A percentile compares a stretch with the other conserved stretches of the same genome.
Conservation (phyloP, 75 land plant species). For the Sequoiadendron giganteum region DNA sequence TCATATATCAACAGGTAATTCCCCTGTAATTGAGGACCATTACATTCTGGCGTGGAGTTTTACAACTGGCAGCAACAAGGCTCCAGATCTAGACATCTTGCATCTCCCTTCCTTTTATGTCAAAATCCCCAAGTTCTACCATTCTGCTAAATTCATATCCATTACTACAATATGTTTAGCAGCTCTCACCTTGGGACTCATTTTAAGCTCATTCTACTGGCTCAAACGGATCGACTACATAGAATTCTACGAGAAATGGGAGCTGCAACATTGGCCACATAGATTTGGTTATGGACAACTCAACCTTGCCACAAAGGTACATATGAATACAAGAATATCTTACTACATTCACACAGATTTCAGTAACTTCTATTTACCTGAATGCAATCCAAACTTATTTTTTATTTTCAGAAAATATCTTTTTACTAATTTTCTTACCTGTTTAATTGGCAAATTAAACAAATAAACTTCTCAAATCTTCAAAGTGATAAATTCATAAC, state of each 20-base stretch:
- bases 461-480: not conserved
- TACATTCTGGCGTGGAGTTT: slow-evolving; percentile 29
- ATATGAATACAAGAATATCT: no score
- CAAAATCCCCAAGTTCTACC: not conserved
- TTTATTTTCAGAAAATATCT: not conserved
- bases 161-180: not conserved
- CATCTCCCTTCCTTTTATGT: slow-evolving; percentile 29
- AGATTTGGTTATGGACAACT: not conserved
- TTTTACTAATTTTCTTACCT: not conserved
- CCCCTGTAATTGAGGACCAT: slow-evolving; percentile 14
- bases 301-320: not conserved
- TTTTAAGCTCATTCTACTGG: not conserved
- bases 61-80: slow-evolving; percentile 21
- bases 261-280: not conserved
- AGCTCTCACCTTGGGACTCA: not conserved
- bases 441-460: not conserved
- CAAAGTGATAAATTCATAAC: no score
- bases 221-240: not conserved
- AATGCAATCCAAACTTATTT: no score
- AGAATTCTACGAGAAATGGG: not conserved
- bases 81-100: slow-evolving; percentile 20
- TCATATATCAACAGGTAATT: slow-evolving; percentile 13
- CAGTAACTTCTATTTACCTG: no score
- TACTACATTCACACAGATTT: no score
- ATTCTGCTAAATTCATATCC: not conserved